phyloP scores from a whole-genome alignment of 345 rosid species.

The Carallia pectinifolia region DNA sequence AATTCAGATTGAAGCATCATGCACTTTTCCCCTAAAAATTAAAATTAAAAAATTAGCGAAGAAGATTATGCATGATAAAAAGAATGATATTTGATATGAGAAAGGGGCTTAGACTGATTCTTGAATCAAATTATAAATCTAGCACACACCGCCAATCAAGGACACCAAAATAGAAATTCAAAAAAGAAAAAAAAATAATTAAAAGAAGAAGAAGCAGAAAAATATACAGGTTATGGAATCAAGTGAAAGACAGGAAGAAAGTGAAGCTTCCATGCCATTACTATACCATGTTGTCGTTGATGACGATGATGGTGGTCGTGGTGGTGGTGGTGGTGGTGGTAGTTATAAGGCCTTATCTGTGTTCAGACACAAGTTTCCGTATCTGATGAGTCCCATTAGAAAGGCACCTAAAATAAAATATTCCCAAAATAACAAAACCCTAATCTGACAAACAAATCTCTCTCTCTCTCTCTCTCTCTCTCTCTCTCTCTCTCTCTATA shows the following conservation, averaged over 20 bases:
- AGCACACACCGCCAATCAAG: too few species aligned
- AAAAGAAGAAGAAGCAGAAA: not conserved
- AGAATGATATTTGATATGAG: too few species aligned
- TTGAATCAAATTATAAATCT: too few species aligned
- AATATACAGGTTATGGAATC: not conserved
- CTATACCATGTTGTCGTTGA: too few species aligned
- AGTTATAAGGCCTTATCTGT: not conserved
- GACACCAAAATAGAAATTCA: not conserved
- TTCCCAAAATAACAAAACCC: too few species aligned
- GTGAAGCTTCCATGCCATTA: constrained; percentile 36
- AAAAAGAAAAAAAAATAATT: constrained; percentile 16
- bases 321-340: not conserved
- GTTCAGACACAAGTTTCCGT: too few species aligned
- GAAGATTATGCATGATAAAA: not conserved
- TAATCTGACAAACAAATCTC: too few species aligned
- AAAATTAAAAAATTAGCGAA: not conserved
- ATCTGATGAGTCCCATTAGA: too few species aligned
- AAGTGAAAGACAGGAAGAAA: constrained; percentile 7
- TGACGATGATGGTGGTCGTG: not conserved
- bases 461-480: too few species aligned
- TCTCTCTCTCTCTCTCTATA: too few species aligned
- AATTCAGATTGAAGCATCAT: constrained; percentile 7
- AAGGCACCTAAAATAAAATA: too few species aligned
- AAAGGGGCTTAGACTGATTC: too few species aligned
- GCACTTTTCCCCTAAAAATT: constrained; percentile 8